A percentile compares a stretch with the other conserved stretches of the same genome.
Evolutionary conservation across 768 basidiomycete species (phyloP).

Genomic region (Royoungia palumana): DNA sequence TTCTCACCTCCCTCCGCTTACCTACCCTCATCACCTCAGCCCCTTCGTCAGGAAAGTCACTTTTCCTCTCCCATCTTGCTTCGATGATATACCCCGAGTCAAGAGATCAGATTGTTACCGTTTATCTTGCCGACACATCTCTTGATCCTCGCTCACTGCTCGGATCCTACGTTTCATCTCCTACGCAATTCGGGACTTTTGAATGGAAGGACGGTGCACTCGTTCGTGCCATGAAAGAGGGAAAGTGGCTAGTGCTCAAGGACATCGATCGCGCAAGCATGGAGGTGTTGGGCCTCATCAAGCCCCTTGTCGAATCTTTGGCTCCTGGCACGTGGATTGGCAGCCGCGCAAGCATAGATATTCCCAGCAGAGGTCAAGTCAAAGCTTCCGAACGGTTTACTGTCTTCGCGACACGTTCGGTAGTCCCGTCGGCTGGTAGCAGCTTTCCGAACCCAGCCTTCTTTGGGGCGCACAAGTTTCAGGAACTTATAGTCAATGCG

Average conservation of each 20-base stretch:
- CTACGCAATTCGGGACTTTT: slow-evolving; percentile 79
- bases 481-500: slow-evolving; percentile 59
- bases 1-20: slow-evolving; percentile 61
- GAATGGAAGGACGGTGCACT: slow-evolving; percentile 97
- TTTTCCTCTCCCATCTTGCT: slow-evolving; percentile 76
- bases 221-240: slow-evolving; percentile 83
- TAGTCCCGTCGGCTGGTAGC: slow-evolving; percentile 44
- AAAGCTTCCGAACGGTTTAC: slow-evolving; percentile 78
- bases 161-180: slow-evolving; percentile 89
- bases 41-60: slow-evolving; percentile 85
- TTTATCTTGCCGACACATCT: slow-evolving; percentile 93
- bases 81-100: slow-evolving; percentile 54
- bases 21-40: slow-evolving; percentile 84
- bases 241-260: slow-evolving; percentile 89
- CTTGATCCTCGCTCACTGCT: slow-evolving; percentile 90
- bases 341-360: slow-evolving; percentile 58
- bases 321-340: slow-evolving; percentile 73
- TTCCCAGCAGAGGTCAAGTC: slow-evolving; percentile 73
- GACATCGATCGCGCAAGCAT: slow-evolving; percentile 88
- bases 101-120: slow-evolving; percentile 70
- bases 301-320: slow-evolving; percentile 77
- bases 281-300: slow-evolving; percentile 85
- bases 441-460: slow-evolving; percentile 62
- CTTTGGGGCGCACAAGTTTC: slow-evolving; percentile 82
- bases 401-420: slow-evolving; percentile 85